Evolutionary conservation across 257 asterid genomes (phyloP), one percentile per base, ranked within the genome.

Genomic region (Penstemon newberryi): DNA sequence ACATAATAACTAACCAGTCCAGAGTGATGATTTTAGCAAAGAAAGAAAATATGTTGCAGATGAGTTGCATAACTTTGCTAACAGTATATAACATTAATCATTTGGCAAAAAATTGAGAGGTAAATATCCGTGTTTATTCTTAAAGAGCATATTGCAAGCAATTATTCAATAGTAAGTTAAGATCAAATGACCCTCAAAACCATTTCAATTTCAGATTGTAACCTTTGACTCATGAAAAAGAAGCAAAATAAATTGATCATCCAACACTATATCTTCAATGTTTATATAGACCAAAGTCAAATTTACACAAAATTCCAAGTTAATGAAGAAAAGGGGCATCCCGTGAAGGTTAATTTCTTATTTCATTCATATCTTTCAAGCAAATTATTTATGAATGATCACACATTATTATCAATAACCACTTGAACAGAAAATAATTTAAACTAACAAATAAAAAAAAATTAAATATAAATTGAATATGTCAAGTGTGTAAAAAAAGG

Each of bases 331-430:
- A 67, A 4, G 18, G 58, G 15, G 56, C 50, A 13, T 0, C 7
- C 45, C 11, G 43, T 59, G 39, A 12, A 4, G 63, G 43, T 9
- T 53, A 51, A 40, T 25, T 66, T 45, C 49, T 3, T 8, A 44
- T 66, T 8, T 7, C 25, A 45, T 55, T 54, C 60, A 57, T 11
- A 67, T 8, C 7, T 45, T 56, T 55, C 25, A 67, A 19, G 5
- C 50, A 57, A 65, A 65, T 59, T 68, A 52, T 56, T 37, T 5
- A 53, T 6, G 45, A 33, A 64, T 69, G 8, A 76, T 72, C 53
- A 57, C 19, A 46, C 58, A 58, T 3, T 39, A 39, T 9, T 53
- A 59, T 42, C 56, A 13, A 42, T 63, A 51, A 53, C 64, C 69
- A 66, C 36, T 42, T 42, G 8, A 67, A 46, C 3, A 56, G 15